Conservation (phyloP, 2,329 filamentous ascomycete genomes). For the Exophiala oligosperma region DNA sequence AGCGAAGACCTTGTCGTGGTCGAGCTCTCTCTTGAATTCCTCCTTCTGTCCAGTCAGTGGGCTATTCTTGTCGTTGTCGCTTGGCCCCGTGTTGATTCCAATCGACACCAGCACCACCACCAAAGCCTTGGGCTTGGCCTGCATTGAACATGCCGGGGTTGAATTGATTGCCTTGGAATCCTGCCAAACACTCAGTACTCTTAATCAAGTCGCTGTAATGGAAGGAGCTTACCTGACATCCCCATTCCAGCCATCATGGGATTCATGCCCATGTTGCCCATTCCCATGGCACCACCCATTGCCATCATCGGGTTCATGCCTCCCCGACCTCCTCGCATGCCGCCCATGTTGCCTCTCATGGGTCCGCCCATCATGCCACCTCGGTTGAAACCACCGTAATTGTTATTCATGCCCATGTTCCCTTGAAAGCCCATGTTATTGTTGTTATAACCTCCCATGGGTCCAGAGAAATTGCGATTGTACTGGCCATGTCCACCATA, state of each 20-base stretch:
- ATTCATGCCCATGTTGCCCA: slow-evolving; percentile 60
- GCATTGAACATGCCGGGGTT: slow-evolving; percentile 71
- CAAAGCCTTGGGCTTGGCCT: slow-evolving; percentile 36
- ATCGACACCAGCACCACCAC: slow-evolving; percentile 47
- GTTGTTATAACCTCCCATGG: slow-evolving; percentile 45
- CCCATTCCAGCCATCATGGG: slow-evolving; percentile 57
- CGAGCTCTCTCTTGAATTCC: no score
- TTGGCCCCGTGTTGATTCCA: slow-evolving; percentile 84
- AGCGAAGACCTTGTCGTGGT: no score
- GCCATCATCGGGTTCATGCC: slow-evolving; percentile 59
- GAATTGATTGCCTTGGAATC: slow-evolving; percentile 50
- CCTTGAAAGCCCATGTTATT: slow-evolving; percentile 49
- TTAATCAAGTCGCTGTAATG: slow-evolving; percentile 16
- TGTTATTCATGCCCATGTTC: slow-evolving; percentile 55
- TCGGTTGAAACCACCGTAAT: slow-evolving; percentile 50
- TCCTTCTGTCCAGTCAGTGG: no score
- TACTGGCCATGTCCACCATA: slow-evolving; percentile 40
- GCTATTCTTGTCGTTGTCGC: slow-evolving; percentile 69
- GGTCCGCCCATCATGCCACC: slow-evolving; percentile 55
- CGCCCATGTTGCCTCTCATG: slow-evolving; percentile 53
- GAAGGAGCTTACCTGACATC: slow-evolving; percentile 46
- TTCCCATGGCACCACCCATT: slow-evolving; percentile 53
- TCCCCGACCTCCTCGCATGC: slow-evolving; percentile 60
- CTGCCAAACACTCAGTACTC: slow-evolving; percentile 6
- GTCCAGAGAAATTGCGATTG: slow-evolving; percentile 51